phyloP scores from a whole-genome alignment of 2,329 filamentous ascomycete genomes.

The Emydomyces testavorans region DNA sequence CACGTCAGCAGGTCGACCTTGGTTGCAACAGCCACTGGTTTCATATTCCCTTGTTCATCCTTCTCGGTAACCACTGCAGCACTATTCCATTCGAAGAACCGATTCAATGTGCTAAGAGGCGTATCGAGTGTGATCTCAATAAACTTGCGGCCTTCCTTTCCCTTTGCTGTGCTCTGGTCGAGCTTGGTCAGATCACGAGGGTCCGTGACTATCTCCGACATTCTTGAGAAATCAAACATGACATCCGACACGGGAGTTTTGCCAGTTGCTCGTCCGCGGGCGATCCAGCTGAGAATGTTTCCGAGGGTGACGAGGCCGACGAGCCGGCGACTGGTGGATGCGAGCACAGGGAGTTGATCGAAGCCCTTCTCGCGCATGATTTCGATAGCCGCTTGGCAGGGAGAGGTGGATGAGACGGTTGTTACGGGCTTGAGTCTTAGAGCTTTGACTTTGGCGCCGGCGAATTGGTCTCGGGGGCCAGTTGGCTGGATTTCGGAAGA shows the following conservation, averaged over 20 bases:
- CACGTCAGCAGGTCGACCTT: constrained; percentile 93
- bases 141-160: constrained; percentile 51
- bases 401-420: constrained; percentile 58
- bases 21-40: constrained; percentile 81
- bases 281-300: constrained; percentile 85
- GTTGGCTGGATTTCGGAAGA: constrained; percentile 24
- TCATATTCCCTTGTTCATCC: constrained; percentile 48
- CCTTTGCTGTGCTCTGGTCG: constrained; percentile 9
- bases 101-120: constrained; percentile 66
- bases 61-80: constrained; percentile 87
- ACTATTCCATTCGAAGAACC: constrained; percentile 97
- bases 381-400: constrained; percentile 82
- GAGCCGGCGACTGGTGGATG: constrained; percentile 56
- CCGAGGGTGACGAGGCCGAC: constrained; percentile 90
- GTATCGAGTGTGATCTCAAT: constrained; percentile 92
- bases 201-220: constrained; percentile 86
- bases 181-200: constrained; percentile 47
- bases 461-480: constrained; percentile 55
- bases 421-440: constrained; percentile 90
- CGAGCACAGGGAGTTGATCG: constrained; percentile 87
- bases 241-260: constrained; percentile 67
- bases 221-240: constrained; percentile 91
- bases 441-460: constrained; percentile 64
- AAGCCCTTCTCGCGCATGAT: constrained; percentile 98
- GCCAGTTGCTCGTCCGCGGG: constrained; percentile 63